These are phyloP conservation scores for Cyamopsis tetragonoloba DNA, from an alignment of 306 rosid genomes.

Conservation along the genomic window DNA sequence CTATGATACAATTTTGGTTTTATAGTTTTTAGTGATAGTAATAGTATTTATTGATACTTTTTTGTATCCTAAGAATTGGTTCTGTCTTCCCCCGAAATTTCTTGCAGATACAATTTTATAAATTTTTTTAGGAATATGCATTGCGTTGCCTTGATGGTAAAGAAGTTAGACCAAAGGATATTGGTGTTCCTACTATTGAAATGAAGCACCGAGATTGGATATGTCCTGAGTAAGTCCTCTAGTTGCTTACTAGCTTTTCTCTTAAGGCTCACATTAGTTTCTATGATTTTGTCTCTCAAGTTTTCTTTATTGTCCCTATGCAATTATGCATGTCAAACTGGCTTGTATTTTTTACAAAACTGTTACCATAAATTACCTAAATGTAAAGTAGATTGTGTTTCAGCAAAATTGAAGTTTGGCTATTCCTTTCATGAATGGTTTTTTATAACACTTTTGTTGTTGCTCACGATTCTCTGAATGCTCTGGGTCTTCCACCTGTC, in stretches of 20 bases:
- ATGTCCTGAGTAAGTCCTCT: conserved; percentile 62
- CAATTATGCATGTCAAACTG: conserved; percentile 22
- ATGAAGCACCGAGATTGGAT: conserved; percentile 86
- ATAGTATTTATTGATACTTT: neutral
- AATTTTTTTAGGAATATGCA: conserved; percentile 61
- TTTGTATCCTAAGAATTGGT: neutral
- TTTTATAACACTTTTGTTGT: no score
- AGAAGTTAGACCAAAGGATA: conserved; percentile 54
- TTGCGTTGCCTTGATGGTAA: conserved; percentile 65
- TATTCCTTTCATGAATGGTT: no score
- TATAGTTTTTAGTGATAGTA: conserved; percentile 1
- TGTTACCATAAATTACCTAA: no score
- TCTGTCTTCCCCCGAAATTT: neutral
- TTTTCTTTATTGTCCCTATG: conserved; percentile 8
- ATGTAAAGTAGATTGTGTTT: no score
- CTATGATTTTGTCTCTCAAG: neutral
- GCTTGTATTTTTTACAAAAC: neutral
- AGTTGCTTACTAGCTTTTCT: no score
- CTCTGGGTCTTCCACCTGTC: no score
- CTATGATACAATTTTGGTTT: neutral
- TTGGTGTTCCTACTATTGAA: conserved; percentile 26
- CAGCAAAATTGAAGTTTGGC: no score
- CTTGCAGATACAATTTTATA: conserved; percentile 74
- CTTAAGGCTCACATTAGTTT: neutral
- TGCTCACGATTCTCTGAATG: no score